Base-by-base conservation (phyloP, 768 basidiomycete species). In the Paxillus rubicundulus region DNA sequence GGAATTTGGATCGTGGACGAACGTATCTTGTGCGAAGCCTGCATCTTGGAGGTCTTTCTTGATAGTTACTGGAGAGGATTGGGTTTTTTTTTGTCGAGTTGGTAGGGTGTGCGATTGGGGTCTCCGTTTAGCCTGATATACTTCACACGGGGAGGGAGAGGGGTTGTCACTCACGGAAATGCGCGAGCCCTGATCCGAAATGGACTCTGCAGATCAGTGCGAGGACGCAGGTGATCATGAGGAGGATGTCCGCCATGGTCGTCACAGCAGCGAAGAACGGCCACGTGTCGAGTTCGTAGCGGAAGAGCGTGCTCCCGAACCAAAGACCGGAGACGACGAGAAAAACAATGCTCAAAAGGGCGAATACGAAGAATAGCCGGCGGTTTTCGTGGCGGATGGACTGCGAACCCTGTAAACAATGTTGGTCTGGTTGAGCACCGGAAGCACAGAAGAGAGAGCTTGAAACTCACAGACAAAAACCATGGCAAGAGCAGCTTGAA, bases 101-200 rank as follows among this genome's bases (percentile, higher is more conserved):
- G 12, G 30, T 10, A 28, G 4, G 27, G 8, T 9, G 32, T 32
- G 32, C n/a, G 9, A 32, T 28, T 28, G 30, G 7, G 39, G 6
- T 21, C 30, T 20, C 33, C 27, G n/a, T 20, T 53, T n/a, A 42
- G 51, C 13, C 4, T 17, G 28, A 18, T 9, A 24, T 30, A n/a
- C n/a, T n/a, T n/a, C 18, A 21, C 18, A 9, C 28, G 13, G 9
- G 18, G 4, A 48, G 20, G 2, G 38, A n/a, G 20, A 38, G 30
- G 24, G 9, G 14, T 14, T 13, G 6, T 18, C 2, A 61, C 78
- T 68, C 62, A 82, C 82, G 65, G 55, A 76, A 82, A 28, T 82
- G 77, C 4, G 74, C 72, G 9, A 82, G 70, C 2, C 81, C 82
- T 58, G 74, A 78, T 9, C 78, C 81, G 59, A 82, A 84, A 56